Percentiles rank a stretch among this genome's conserved stretches.
These are phyloP conservation scores for Plasmopara muralis DNA, from an alignment of 352 stramenopile genomes.

Conservation along the genomic window DNA sequence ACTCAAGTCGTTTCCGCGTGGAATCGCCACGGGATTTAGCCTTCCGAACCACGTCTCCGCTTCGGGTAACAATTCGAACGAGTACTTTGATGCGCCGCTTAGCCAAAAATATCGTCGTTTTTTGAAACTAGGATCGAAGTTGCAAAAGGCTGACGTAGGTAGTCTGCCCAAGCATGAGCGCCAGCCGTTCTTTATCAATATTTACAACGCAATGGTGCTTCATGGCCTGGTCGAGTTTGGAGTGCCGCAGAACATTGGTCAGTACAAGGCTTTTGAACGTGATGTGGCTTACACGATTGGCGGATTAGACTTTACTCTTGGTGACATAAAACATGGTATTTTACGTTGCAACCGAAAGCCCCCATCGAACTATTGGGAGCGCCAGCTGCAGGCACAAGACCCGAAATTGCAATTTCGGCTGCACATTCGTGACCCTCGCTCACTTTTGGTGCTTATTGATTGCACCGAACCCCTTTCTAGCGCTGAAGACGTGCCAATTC, in stretches of 20 bases:
- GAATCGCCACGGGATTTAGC: constrained; percentile 66
- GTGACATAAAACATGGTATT: constrained; percentile 84
- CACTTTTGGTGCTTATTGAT: constrained; percentile 75
- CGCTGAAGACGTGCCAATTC: constrained; percentile 57
- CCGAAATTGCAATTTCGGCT: constrained; percentile 79
- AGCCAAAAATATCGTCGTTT: constrained; percentile 69
- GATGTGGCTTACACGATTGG: constrained; percentile 76
- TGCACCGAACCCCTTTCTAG: constrained; percentile 55
- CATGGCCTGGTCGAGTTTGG: constrained; percentile 82
- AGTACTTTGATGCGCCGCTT: constrained; percentile 50
- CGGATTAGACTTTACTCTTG: constrained; percentile 69
- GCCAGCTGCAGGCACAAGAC: constrained; percentile 74
- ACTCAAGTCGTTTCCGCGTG: constrained; percentile 52
- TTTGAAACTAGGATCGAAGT: constrained; percentile 49
- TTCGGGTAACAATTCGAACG: constrained; percentile 13
- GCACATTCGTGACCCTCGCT: constrained; percentile 81
- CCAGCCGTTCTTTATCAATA: constrained; percentile 87
- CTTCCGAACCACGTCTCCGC: constrained; percentile 26
- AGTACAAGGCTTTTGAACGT: constrained; percentile 81
- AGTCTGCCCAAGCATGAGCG: constrained; percentile 76
- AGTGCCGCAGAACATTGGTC: constrained; percentile 73
- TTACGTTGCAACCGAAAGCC: constrained; percentile 85
- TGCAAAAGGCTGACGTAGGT: constrained; percentile 70
- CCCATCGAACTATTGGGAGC: constrained; percentile 82
- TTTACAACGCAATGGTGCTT: constrained; percentile 86